A percentile compares a stretch with the other conserved stretches of the same genome.
These are phyloP conservation scores for Anisodus acutangulus DNA, from an alignment of 257 asterid genomes.

Conservation along the genomic window DNA sequence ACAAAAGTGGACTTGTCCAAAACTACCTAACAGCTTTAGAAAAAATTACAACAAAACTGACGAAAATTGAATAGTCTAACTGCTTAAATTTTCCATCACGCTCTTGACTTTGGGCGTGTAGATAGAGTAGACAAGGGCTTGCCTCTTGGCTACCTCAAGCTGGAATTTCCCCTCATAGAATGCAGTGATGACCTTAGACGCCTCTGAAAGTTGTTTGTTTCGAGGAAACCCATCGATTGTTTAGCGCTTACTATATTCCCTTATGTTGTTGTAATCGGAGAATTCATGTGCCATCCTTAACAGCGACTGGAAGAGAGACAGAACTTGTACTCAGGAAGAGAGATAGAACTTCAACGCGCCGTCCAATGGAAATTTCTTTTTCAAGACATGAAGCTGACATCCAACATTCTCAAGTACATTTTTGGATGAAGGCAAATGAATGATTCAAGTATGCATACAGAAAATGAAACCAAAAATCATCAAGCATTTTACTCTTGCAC, in stretches of 20 bases:
- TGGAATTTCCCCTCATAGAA: slow-evolving; percentile 73
- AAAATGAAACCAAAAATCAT: neutral
- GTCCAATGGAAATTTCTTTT: neutral
- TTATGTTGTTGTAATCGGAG: slow-evolving; percentile 74
- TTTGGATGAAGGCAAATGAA: neutral
- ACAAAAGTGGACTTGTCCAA: neutral
- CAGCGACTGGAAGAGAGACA: slow-evolving; percentile 71
- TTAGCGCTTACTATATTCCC: slow-evolving; percentile 85
- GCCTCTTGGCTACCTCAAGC: slow-evolving; percentile 79
- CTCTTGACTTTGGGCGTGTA: slow-evolving; percentile 67
- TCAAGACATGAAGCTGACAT: neutral
- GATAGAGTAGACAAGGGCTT: slow-evolving; percentile 50
- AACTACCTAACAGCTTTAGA: neutral
- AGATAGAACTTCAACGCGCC: slow-evolving; percentile 31
- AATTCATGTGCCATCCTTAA: slow-evolving; percentile 61
- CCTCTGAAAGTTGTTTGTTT: slow-evolving; percentile 54
- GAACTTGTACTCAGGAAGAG: slow-evolving; percentile 62
- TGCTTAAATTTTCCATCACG: slow-evolving; percentile 65
- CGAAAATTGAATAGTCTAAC: neutral
- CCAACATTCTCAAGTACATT: slow-evolving; percentile 17
- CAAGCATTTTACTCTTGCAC: neutral
- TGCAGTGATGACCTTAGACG: slow-evolving; percentile 56
- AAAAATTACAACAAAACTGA: neutral
- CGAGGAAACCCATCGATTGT: slow-evolving; percentile 74
- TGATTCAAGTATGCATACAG: neutral